These are phyloP conservation scores for Parietaria judaica DNA, from an alignment of 306 rosid genomes.

Conservation along the genomic window DNA sequence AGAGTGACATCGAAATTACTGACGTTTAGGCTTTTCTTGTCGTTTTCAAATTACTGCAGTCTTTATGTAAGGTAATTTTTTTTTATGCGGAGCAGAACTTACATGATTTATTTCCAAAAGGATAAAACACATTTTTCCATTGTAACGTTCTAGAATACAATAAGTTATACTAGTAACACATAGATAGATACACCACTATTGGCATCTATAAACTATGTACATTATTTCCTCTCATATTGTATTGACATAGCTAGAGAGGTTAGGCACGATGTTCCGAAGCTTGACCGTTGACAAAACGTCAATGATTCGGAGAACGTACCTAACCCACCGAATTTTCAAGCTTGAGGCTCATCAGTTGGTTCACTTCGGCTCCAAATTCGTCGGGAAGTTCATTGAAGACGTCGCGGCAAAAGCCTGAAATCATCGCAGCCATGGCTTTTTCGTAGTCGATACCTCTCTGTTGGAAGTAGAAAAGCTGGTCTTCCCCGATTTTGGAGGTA, in stretches of 20 bases:
- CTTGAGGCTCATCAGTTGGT: constrained; percentile 91
- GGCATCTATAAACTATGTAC: constrained; percentile 23
- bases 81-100: too few relatives aligned
- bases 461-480: constrained; percentile 83
- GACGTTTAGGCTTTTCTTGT: too few relatives aligned
- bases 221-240: background rate
- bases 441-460: constrained; percentile 92
- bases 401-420: constrained; percentile 85
- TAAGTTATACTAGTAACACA: background rate
- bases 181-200: background rate
- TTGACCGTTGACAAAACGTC: constrained; percentile 10
- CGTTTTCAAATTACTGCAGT: too few relatives aligned
- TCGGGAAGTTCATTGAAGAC: constrained; percentile 95
- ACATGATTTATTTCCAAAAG: too few relatives aligned
- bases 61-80: too few relatives aligned
- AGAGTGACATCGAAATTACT: too few relatives aligned
- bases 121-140: background rate
- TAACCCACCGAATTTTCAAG: constrained; percentile 90
- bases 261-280: constrained; percentile 10
- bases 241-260: background rate
- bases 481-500: constrained; percentile 91
- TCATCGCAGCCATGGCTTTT: constrained; percentile 97
- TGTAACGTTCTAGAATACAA: background rate
- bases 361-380: constrained; percentile 93
- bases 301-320: constrained; percentile 11